Evolutionary conservation across 768 basidiomycete genomes (phyloP).

Genomic region (Podaxis sp.): DNA sequence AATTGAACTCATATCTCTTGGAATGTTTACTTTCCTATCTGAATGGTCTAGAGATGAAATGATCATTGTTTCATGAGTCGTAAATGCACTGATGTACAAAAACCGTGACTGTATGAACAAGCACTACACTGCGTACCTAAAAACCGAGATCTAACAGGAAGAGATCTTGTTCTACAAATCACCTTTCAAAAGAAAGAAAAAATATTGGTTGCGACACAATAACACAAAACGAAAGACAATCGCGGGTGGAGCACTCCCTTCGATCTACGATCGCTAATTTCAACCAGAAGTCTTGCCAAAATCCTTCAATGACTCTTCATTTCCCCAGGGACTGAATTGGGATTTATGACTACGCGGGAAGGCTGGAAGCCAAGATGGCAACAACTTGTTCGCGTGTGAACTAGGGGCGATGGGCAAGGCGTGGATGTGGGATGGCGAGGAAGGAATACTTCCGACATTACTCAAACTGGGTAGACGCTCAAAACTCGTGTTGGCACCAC

Average conservation of each 20-base stretch:
- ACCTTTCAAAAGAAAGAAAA: constrained; percentile 1
- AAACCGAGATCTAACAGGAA: not conserved
- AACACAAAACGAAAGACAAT: constrained; percentile 1
- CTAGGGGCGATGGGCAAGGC: constrained; percentile 29
- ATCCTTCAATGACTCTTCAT: constrained; percentile 48
- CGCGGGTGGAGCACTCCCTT: not conserved
- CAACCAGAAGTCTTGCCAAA: constrained; percentile 8
- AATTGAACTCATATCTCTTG: not conserved
- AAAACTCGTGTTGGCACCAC: constrained; percentile 72
- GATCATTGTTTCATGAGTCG: not conserved
- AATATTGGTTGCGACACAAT: constrained; percentile 1
- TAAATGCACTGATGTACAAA: constrained; percentile 9
- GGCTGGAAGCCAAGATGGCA: constrained; percentile 72
- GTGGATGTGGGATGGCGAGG: constrained; percentile 61
- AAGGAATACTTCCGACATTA: constrained; percentile 70
- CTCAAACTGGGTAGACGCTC: constrained; percentile 78
- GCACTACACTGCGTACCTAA: not conserved
- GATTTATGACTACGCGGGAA: constrained; percentile 64
- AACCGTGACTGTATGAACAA: constrained; percentile 9
- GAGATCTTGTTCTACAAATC: constrained; percentile 12
- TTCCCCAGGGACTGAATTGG: constrained; percentile 83
- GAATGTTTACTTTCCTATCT: not conserved
- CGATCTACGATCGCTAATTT: constrained; percentile 9
- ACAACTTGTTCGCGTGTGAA: constrained; percentile 24
- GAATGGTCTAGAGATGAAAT: not conserved